Evolutionary conservation across 495 filamentous ascomycete genomes (phyloP).

Genomic region (Amorphotheca resinae): DNA sequence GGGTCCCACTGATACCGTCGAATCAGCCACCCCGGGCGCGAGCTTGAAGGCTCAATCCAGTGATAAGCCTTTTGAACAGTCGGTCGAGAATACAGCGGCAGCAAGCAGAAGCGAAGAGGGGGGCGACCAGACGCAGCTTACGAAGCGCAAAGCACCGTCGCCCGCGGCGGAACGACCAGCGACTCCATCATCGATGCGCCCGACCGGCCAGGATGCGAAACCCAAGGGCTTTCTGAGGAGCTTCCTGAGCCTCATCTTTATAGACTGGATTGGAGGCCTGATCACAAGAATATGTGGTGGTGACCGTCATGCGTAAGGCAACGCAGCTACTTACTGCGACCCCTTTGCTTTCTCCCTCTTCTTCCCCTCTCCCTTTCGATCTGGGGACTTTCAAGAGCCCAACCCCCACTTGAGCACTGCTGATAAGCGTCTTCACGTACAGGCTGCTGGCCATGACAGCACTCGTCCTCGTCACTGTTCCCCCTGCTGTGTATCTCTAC

Average conservation of each 20-base stretch:
- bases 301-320: conserved; percentile 14
- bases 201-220: conserved; percentile 11
- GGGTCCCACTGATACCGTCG: conserved; percentile 4
- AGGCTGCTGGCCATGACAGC: conserved; percentile 12
- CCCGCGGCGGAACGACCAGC: conserved; percentile 12
- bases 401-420: conserved; percentile 8
- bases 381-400: too few species aligned
- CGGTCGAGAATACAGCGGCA: conserved; percentile 3
- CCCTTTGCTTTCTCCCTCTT: neutral
- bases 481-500: conserved; percentile 14
- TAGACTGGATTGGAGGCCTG: conserved; percentile 22
- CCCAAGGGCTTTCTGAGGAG: conserved; percentile 16
- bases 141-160: conserved; percentile 5
- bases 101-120: conserved; percentile 6
- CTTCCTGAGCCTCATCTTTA: conserved; percentile 18
- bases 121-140: neutral
- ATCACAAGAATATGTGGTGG: conserved; percentile 16
- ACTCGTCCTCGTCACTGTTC: conserved; percentile 9
- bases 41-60: neutral
- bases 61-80: neutral
- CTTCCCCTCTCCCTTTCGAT: too few species aligned
- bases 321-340: neutral
- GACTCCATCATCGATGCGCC: conserved; percentile 16
- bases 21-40: conserved; percentile 8
- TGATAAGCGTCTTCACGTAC: conserved; percentile 10